Conservation (phyloP, 2,329 filamentous ascomycete species). For the Colletotrichum eleusines region DNA sequence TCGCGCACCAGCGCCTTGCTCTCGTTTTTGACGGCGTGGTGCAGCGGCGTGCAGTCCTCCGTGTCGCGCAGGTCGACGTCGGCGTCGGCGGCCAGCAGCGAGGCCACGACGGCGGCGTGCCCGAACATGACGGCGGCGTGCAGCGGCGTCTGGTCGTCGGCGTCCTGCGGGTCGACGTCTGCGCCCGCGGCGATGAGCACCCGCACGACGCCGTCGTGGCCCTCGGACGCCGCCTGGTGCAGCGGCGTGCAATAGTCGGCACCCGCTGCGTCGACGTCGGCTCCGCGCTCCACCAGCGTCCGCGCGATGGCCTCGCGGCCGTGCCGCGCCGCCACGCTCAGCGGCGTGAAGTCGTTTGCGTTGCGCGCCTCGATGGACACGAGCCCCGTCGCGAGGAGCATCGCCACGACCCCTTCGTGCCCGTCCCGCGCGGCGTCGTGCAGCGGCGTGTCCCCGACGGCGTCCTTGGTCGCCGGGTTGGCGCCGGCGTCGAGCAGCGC, state of each 20-base stretch:
- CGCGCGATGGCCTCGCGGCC: constrained; percentile 42
- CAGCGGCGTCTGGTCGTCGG: constrained; percentile 41
- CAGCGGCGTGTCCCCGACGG: constrained; percentile 42
- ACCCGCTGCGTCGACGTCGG: constrained; percentile 40
- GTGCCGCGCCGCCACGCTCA: constrained; percentile 40
- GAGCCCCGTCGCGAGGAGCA: constrained; percentile 39
- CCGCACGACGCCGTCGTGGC: constrained; percentile 38
- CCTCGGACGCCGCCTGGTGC: constrained; percentile 43
- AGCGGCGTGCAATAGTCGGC: constrained; percentile 42
- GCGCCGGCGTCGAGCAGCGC: constrained; percentile 34
- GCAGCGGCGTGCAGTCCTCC: constrained; percentile 43
- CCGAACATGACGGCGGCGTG: constrained; percentile 43
- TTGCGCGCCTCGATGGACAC: constrained; percentile 42
- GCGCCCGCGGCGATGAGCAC: constrained; percentile 42
- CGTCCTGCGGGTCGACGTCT: constrained; percentile 42
- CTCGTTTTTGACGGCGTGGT: constrained; percentile 43
- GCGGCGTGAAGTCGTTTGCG: constrained; percentile 40
- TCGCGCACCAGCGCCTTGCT: constrained; percentile 39
- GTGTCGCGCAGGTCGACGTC: constrained; percentile 36
- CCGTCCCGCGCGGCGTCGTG: constrained; percentile 40
- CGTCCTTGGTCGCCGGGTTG: constrained; percentile 41
- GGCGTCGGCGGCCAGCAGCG: constrained; percentile 36
- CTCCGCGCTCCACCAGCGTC: constrained; percentile 42
- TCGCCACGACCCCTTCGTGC: constrained; percentile 34
- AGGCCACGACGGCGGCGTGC: constrained; percentile 41